Base-by-base conservation (phyloP, 331 rosid species). In the Stylosanthes scabra region DNA sequence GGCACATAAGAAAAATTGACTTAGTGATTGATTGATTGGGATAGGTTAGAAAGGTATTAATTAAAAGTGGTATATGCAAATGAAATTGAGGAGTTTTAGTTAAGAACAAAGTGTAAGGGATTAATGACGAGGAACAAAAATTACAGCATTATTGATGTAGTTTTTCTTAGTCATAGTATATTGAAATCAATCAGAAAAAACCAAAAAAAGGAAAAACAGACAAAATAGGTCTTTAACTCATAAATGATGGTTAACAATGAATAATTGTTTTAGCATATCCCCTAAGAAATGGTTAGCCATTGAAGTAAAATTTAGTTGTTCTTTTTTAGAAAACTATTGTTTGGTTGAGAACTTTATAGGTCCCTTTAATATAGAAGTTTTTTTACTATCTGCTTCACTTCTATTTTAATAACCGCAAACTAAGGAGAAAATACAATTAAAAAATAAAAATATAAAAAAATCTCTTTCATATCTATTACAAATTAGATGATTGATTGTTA, bases 291-390 rank as follows among this genome's bases (percentile, higher is more conserved):
- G 76, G 83, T 67, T 81, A 58, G 20, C 85, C 83, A 4, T 70
- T 70, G 68, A 71, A 66, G 27, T 39, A 67, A 25, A 70, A 78
- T 86, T 72, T 75, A 57, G 68, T 20, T 78, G 11, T 70, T 41
- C 83, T 67, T 63, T 68, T 83, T 83, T 76, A 39, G 83, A 61
- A 59, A 70, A 29, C 28, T 15, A 54, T 70, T 64, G 59, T 76
- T 78, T 77, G 90, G 91, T 37, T 79, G 44, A 59, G 12, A 82
- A 80, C 78, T 76, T 61, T 44, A 62, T 47, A 15, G 49, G 88
- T 83, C 72, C 88, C 87, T 89, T 12, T 15, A 76, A 69, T 84
- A 81, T 41, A 84, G 96, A 83, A 73, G 11, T 31, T 31, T 31
- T 31, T 5, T 79, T 46, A 9, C 12, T 58, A 9, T 70, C 14